Evolutionary conservation across 2,329 filamentous ascomycete genomes (phyloP).

Genomic region (Pseudogymnoascus sp.): DNA sequence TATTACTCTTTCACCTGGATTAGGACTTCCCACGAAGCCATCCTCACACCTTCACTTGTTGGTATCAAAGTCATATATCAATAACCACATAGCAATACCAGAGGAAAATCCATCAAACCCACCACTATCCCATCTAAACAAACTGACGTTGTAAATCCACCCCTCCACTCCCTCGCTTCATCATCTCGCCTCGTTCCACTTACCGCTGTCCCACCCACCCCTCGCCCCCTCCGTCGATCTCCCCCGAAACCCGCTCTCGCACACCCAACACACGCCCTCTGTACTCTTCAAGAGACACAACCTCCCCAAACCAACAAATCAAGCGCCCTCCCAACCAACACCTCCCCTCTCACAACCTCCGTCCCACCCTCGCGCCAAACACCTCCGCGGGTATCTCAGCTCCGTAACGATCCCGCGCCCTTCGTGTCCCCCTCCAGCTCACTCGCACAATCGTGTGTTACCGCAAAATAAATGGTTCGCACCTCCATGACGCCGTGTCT

Average conservation of each 20-base stretch:
- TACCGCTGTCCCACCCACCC: background rate
- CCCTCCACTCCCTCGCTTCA: background rate
- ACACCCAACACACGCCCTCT: background rate
- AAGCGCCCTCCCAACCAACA: background rate
- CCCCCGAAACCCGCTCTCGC: background rate
- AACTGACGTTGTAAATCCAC: background rate
- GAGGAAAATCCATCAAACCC: background rate
- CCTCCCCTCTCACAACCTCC: background rate
- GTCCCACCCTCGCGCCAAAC: background rate
- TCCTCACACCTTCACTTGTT: background rate
- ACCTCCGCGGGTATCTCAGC: background rate
- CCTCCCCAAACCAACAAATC: background rate
- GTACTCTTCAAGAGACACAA: background rate
- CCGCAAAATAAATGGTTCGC: background rate
- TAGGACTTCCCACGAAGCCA: background rate
- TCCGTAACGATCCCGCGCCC: background rate
- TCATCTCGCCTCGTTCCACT: background rate
- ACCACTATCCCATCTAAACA: background rate
- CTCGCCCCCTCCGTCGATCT: background rate
- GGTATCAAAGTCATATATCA: background rate
- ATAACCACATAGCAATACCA: conserved; percentile 8
- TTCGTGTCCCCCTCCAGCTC: background rate
- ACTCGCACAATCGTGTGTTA: background rate
- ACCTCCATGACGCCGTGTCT: background rate
- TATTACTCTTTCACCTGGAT: no score